Evolutionary conservation across 2,329 filamentous ascomycete genomes (phyloP).

Genomic region (Cladophialophora yegresii): DNA sequence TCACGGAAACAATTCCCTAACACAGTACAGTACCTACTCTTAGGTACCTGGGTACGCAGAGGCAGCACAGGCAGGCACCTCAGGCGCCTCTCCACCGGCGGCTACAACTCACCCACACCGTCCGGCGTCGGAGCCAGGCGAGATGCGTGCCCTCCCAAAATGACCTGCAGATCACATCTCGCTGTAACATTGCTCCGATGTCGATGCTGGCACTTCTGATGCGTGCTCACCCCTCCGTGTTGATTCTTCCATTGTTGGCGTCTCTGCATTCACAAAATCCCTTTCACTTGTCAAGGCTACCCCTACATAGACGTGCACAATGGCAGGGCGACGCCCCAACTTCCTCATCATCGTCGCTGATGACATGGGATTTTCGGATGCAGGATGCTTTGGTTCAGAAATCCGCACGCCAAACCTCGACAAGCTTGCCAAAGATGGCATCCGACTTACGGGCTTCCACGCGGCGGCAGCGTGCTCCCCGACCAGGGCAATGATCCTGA

Average conservation of each 20-base stretch:
- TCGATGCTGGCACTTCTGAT: not conserved
- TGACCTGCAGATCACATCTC: not conserved
- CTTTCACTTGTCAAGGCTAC: not conserved
- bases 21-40: no score
- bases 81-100: no score
- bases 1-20: not conserved
- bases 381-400: constrained; percentile 61
- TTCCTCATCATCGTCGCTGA: constrained; percentile 63
- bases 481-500: constrained; percentile 67
- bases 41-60: no score
- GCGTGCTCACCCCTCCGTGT: not conserved
- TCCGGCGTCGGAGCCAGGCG: not conserved
- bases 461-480: constrained; percentile 66
- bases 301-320: not conserved
- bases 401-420: constrained; percentile 63
- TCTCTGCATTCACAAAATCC: not conserved
- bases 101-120: not conserved
- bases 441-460: constrained; percentile 67
- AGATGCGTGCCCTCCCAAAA: not conserved
- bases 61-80: no score
- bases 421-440: constrained; percentile 54
- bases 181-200: constrained; percentile 13
- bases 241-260: not conserved
- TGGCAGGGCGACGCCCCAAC: constrained; percentile 52
- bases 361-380: constrained; percentile 63